Conservation (phyloP, 768 basidiomycete species). For the Rhodotorula toruloides region DNA sequence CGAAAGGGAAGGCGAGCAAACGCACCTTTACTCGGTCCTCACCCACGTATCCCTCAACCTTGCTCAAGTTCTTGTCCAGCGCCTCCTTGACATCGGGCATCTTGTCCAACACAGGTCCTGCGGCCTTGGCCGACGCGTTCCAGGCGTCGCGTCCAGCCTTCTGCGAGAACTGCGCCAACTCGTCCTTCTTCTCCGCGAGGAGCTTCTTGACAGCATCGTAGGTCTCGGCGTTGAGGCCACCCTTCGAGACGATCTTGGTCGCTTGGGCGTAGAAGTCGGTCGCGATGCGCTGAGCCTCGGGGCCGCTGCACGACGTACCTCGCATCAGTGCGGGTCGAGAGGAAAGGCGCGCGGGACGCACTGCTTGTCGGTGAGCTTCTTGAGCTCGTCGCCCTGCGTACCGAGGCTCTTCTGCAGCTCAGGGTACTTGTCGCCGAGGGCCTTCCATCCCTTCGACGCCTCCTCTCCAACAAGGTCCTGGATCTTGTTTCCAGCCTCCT, state of each 20-base stretch:
- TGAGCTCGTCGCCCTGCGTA: constrained; percentile 30
- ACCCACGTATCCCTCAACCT: constrained; percentile 39
- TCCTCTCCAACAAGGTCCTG: constrained; percentile 35
- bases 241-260: constrained; percentile 30
- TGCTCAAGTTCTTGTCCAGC: constrained; percentile 36
- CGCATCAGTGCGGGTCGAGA: no score
- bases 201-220: constrained; percentile 38
- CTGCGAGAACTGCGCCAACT: constrained; percentile 35
- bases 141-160: constrained; percentile 39
- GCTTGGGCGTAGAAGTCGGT: constrained; percentile 37
- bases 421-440: constrained; percentile 39
- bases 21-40: constrained; percentile 41
- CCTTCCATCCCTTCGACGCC: constrained; percentile 27
- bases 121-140: constrained; percentile 30
- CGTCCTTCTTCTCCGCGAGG: constrained; percentile 35
- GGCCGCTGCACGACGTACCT: constrained; percentile 24
- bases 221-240: constrained; percentile 40
- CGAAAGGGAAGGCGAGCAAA: neutral
- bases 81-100: constrained; percentile 41
- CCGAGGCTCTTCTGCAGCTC: constrained; percentile 39
- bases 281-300: constrained; percentile 38
- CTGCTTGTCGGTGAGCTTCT: constrained; percentile 41
- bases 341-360: neutral
- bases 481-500: constrained; percentile 29
- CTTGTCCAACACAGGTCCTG: constrained; percentile 39